A percentile compares a stretch with the other conserved stretches of the same genome.
Conservation (phyloP, 1,284 basidiomycete species). For the Leccinum fuscescens region DNA sequence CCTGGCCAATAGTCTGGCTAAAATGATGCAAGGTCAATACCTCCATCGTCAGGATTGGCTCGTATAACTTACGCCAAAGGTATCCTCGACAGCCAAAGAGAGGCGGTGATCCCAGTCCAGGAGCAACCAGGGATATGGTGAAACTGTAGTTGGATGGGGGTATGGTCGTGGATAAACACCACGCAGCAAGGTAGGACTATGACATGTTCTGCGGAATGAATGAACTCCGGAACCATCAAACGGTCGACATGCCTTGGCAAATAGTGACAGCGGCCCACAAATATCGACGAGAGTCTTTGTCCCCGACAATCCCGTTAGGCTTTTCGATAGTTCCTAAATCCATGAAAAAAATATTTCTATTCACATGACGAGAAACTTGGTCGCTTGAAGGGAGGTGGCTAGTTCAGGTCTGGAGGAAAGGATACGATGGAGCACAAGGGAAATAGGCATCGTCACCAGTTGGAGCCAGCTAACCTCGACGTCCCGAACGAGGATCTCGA, state of each 20-base stretch:
- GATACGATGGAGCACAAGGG: constrained; percentile 36
- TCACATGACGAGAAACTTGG: constrained; percentile 31
- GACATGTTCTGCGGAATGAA: constrained; percentile 29
- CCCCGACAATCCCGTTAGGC: constrained; percentile 11
- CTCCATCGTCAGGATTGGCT: constrained; percentile 8
- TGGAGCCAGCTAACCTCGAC: constrained; percentile 29
- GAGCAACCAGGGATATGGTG: constrained; percentile 16
- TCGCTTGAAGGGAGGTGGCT: constrained; percentile 11
- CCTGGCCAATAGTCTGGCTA: constrained; percentile 36
- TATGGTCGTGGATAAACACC: constrained; percentile 35
- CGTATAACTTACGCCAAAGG: constrained; percentile 8
- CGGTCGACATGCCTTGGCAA: constrained; percentile 39
- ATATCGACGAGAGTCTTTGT: constrained; percentile 22
- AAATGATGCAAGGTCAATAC: constrained; percentile 38
- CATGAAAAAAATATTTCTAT: constrained; percentile 36
- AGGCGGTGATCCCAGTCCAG: constrained; percentile 31
- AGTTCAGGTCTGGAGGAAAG: constrained; percentile 27
- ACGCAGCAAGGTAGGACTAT: constrained; percentile 36
- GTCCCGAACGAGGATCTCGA: constrained; percentile 22
- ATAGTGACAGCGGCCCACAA: constrained; percentile 37
- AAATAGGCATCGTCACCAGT: constrained; percentile 39
- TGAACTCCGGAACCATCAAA: constrained; percentile 16
- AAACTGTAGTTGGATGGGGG: constrained; percentile 7
- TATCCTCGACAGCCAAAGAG: constrained; percentile 16
- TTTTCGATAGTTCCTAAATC: constrained; percentile 33